Conservation (phyloP, 2,329 filamentous ascomycete species). For the Phialophora tarda region DNA sequence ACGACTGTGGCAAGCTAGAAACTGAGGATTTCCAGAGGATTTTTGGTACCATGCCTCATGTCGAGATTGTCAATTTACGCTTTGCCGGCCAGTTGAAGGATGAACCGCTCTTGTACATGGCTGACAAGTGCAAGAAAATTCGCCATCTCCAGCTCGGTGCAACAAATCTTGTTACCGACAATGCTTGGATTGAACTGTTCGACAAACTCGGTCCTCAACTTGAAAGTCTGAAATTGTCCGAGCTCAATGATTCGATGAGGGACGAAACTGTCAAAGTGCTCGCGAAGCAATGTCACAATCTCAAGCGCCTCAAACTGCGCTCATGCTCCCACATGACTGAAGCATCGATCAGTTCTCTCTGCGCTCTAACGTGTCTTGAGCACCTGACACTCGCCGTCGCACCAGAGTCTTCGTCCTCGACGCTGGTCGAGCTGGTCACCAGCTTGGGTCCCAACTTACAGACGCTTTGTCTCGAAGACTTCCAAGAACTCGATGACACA, state of each 20-base stretch:
- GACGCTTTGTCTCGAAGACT: conserved; percentile 77
- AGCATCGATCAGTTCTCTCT: conserved; percentile 68
- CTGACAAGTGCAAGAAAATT: conserved; percentile 72
- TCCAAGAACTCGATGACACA: conserved; percentile 67
- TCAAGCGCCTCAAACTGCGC: conserved; percentile 78
- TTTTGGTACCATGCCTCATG: conserved; percentile 72
- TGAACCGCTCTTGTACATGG: conserved; percentile 77
- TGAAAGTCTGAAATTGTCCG: conserved; percentile 75
- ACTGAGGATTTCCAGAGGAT: conserved; percentile 79
- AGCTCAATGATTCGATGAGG: conserved; percentile 80
- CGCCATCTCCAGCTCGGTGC: conserved; percentile 78
- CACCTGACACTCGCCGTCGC: conserved; percentile 75
- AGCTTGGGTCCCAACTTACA: conserved; percentile 69
- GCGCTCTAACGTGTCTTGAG: conserved; percentile 66
- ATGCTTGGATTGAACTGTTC: conserved; percentile 75
- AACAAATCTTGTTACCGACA: conserved; percentile 79
- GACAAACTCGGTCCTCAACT: conserved; percentile 68
- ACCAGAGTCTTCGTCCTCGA: conserved; percentile 60
- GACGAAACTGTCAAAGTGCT: conserved; percentile 71
- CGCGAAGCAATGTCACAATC: conserved; percentile 66
- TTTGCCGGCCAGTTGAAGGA: conserved; percentile 95
- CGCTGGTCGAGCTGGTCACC: conserved; percentile 66
- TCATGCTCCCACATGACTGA: conserved; percentile 77
- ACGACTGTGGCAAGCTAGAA: conserved; percentile 70
- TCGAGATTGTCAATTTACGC: conserved; percentile 74